These are phyloP conservation scores for Pelagomonas calceolata DNA, from an alignment of 108 stramenopile species.

Conservation along the genomic window DNA sequence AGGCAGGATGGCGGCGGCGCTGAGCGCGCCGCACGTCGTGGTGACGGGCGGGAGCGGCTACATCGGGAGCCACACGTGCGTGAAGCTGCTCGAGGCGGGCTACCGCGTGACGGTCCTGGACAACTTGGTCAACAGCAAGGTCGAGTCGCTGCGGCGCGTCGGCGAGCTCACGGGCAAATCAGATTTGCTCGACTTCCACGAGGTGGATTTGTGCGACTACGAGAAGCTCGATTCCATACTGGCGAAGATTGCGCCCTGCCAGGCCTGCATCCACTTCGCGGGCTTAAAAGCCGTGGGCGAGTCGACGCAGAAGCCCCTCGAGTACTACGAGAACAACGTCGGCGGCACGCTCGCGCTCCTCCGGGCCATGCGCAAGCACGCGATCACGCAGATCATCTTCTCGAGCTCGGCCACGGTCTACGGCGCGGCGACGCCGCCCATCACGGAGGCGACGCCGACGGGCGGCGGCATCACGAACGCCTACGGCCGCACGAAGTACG, in stretches of 20 bases:
- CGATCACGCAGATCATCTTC: slow-evolving; percentile 78
- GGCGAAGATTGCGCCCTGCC: slow-evolving; percentile 56
- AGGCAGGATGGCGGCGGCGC: neutral
- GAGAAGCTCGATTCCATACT: slow-evolving; percentile 23
- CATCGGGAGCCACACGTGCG: slow-evolving; percentile 95
- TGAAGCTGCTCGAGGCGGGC: slow-evolving; percentile 74
- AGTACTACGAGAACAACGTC: slow-evolving; percentile 92
- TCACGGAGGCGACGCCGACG: slow-evolving; percentile 67
- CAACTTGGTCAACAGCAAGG: slow-evolving; percentile 76
- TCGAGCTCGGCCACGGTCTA: slow-evolving; percentile 94
- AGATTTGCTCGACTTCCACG: slow-evolving; percentile 30
- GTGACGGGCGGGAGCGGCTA: slow-evolving; percentile 96
- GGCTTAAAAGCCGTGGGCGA: slow-evolving; percentile 94
- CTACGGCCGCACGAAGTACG: slow-evolving; percentile 95
- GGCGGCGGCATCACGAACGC: slow-evolving; percentile 92
- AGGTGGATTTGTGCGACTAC: slow-evolving; percentile 32
- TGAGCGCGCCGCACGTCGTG: slow-evolving; percentile 48
- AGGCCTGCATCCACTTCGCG: slow-evolving; percentile 95
- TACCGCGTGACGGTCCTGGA: slow-evolving; percentile 84
- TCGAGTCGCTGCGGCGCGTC: slow-evolving; percentile 77
- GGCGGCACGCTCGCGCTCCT: slow-evolving; percentile 78
- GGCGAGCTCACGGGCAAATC: slow-evolving; percentile 42
- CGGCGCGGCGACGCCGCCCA: slow-evolving; percentile 73
- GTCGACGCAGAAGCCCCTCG: slow-evolving; percentile 69
- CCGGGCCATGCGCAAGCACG: slow-evolving; percentile 73